Conservation (phyloP, 2,329 filamentous ascomycete species). For the Cadophora sp. region DNA sequence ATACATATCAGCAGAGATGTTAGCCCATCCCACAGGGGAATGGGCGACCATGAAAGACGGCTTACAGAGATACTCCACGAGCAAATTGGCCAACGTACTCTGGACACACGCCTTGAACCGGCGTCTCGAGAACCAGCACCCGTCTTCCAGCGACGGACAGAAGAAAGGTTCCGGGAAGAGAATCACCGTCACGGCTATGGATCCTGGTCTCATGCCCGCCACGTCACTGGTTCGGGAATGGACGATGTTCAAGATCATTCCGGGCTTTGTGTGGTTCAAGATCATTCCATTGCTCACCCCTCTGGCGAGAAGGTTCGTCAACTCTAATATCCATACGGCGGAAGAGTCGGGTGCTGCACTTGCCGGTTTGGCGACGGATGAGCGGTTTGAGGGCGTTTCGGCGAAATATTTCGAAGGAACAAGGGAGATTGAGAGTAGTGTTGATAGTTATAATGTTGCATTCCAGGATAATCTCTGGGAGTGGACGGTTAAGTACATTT, state of each 20-base stretch:
- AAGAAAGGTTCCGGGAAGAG: constrained; percentile 33
- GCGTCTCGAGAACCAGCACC: constrained; percentile 41
- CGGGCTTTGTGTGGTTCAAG: constrained; percentile 46
- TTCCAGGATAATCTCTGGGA: constrained; percentile 58
- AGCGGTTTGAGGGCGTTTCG: constrained; percentile 45
- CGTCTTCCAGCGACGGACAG: neutral
- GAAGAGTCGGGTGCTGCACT: constrained; percentile 51
- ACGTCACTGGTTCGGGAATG: constrained; percentile 47
- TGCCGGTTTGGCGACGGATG: constrained; percentile 49
- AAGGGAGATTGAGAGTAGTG: constrained; percentile 50
- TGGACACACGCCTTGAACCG: constrained; percentile 55
- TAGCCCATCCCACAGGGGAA: constrained; percentile 50
- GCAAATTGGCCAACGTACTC: constrained; percentile 56
- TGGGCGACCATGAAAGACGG: constrained; percentile 44
- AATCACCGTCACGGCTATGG: constrained; percentile 52
- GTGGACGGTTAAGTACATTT: constrained; percentile 53
- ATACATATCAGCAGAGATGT: constrained; percentile 53
- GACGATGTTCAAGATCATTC: constrained; percentile 43
- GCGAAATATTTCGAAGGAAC: constrained; percentile 54
- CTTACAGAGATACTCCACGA: constrained; percentile 51
- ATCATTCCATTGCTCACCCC: constrained; percentile 48
- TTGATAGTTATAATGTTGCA: constrained; percentile 51
- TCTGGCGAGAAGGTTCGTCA: constrained; percentile 46
- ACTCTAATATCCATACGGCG: constrained; percentile 49
- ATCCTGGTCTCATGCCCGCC: constrained; percentile 58